phyloP scores from a whole-genome alignment of 768 basidiomycete species.

The Boletus barrowsii region DNA sequence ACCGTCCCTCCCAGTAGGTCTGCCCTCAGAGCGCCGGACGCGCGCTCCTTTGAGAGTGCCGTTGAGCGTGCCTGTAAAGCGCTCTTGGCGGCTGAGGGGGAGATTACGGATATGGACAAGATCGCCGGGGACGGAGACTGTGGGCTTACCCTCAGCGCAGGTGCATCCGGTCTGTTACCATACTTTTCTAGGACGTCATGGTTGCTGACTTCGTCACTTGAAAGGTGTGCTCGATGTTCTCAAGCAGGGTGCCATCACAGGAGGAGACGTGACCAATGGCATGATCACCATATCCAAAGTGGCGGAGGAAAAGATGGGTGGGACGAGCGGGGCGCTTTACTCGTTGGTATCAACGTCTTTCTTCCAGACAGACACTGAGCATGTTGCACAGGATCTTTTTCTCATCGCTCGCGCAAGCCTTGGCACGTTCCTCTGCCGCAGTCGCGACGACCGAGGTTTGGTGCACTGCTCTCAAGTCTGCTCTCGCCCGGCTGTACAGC shows the following conservation, averaged over 20 bases:
- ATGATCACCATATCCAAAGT: conserved; percentile 68
- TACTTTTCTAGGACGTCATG: background rate
- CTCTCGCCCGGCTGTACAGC: conserved; percentile 63
- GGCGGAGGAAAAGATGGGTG: conserved; percentile 85
- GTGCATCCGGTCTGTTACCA: conserved; percentile 58
- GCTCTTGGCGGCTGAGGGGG: conserved; percentile 75
- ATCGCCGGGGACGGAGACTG: conserved; percentile 91
- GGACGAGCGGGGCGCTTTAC: conserved; percentile 87
- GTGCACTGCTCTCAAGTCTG: conserved; percentile 54
- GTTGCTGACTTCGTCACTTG: background rate
- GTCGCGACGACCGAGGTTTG: conserved; percentile 49
- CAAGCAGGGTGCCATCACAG: conserved; percentile 51
- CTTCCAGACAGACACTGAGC: background rate
- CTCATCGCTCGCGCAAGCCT: conserved; percentile 76
- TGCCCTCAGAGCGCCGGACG: conserved; percentile 40
- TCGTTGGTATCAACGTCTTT: conserved; percentile 54
- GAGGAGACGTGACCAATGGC: conserved; percentile 60
- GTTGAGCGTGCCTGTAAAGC: conserved; percentile 61
- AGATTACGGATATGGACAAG: conserved; percentile 88
- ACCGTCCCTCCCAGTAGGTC: background rate
- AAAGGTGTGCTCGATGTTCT: conserved; percentile 62
- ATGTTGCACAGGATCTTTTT: conserved; percentile 71
- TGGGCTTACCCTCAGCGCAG: conserved; percentile 67
- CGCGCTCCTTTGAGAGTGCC: conserved; percentile 48
- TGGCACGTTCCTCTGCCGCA: conserved; percentile 40